phyloP scores from a whole-genome alignment of 768 basidiomycete species.

The Mycena albidolilacea region DNA sequence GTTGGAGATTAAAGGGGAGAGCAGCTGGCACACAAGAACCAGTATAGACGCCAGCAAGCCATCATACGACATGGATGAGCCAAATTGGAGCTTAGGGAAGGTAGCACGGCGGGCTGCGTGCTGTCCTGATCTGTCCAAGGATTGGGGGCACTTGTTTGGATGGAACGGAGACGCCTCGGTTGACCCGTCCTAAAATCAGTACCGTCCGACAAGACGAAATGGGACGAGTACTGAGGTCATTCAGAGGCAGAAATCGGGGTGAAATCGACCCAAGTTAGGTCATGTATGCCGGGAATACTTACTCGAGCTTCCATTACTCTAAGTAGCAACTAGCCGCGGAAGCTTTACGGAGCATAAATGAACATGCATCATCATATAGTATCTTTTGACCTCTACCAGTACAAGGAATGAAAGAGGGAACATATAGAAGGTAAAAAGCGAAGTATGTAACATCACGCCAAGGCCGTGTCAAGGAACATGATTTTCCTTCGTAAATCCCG shows the following conservation, averaged over 20 bases:
- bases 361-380: conserved; percentile 6
- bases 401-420: background rate
- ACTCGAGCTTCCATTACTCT: conserved; percentile 1
- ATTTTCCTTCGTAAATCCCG: conserved; percentile 2
- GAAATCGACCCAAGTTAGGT: background rate
- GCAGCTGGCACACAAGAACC: conserved; percentile 7
- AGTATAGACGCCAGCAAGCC: conserved; percentile 11
- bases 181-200: background rate
- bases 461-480: conserved; percentile 6
- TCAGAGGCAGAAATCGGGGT: background rate
- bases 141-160: conserved; percentile 11
- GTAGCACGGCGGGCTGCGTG: conserved; percentile 6
- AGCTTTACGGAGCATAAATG: background rate
- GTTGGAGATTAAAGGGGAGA: conserved; percentile 2
- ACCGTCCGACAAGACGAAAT: conserved; percentile 2
- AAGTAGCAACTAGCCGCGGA: background rate
- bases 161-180: background rate
- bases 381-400: background rate
- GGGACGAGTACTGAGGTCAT: background rate
- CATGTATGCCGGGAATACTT: background rate
- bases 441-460: background rate
- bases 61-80: conserved; percentile 7
- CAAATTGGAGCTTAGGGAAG: conserved; percentile 3
- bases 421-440: background rate
- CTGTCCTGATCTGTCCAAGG: conserved; percentile 11